Evolutionary conservation across 306 rosid genomes (phyloP), one percentile per base, ranked within the genome.

Genomic region (Prunus mongolica): DNA sequence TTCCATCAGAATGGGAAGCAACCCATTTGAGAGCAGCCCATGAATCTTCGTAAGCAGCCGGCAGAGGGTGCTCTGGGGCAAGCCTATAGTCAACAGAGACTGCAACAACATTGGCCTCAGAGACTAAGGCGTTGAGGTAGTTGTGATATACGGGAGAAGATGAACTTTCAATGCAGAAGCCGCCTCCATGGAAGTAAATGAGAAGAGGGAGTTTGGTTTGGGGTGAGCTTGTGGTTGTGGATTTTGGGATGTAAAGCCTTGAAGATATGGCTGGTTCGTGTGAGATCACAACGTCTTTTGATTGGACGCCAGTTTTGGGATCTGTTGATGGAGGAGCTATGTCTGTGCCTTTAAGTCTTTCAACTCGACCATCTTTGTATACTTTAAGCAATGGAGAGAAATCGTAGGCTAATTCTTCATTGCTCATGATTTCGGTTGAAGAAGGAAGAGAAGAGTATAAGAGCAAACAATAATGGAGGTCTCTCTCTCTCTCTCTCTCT

Each of bases 131-230:
- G 77, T 75, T 85, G 24, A 86, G 71, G 73, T 87, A 84, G 67
- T 10, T 12, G 69, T 87, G 90, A 80, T 85, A 87, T 38, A 13
- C 6, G 0, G 83, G 81, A n/a, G 83, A 81, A 74, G 28, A 87
- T 9, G 96, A 80, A 8, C 82, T 0, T 74, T 85, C 81, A 41
- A 85, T 12, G 18, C 84, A 82, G 80, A 89, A 89, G 14, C 84
- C 92, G 3, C 94, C 93, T 18, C 94, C 97, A 73, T 87, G 94
- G 67, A 83, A 73, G 91, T 91, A 91, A 61, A 91, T 41, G 0
- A 91, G 79, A 49, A 91, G 82, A 3, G 93, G 88, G 72, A 88
- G 84, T 41, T 88, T 90, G 0, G 8, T 19, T 67, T 56, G 11
- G 27, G 50, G 0, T 0, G 77, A 34, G 32, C 51, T 34, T 34